Base-by-base conservation (phyloP, 331 rosid species). In the Cydonia oblonga region DNA sequence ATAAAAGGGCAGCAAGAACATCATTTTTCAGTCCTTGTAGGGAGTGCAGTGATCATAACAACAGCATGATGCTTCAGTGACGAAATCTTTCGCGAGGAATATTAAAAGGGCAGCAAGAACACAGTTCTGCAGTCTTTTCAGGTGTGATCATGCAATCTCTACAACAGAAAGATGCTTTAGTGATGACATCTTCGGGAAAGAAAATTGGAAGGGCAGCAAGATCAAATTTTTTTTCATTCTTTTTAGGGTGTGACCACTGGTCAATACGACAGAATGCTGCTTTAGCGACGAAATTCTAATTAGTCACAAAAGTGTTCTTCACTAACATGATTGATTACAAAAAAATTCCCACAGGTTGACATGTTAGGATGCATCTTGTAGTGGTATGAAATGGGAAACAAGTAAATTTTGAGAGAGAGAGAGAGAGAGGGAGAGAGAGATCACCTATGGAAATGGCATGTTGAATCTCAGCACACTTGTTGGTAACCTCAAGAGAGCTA, bases 371-470 rank as follows among this genome's bases (percentile, higher is more conserved):
- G 53, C 53, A 46, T 3, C 7, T 46, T 46, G 16, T 46, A 46
- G 7, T 5, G 53, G n/a, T 46, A 46, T 46, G 30, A 52, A 18
- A 19, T 52, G 15, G 53, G 30, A 35, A 49, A 29, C 14, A 3
- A 2, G 24, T 19, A 10, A 20, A 53, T 0, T 4, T 35, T 2
- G 24, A 69, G 5, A 56, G 24, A 29, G 32, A 64, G 42, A 68
- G 44, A 13, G 16, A 68, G n/a, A 58, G 33, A 69, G 23, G 14
- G 57, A 69, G 73, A 71, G 54, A 29, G 38, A 23, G 29, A 84
- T 84, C 56, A 81, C 96, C 93, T 66, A 84, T 86, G 74, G 89
- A 86, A 69, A 84, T 86, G 68, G 89, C 89, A 66, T 84, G 74
- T 82, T 87, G 90, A 53, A 84, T 87, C 78, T 90, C 90, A 49